A percentile compares a stretch with the other conserved stretches of the same genome.
Conservation (phyloP, 108 stramenopile species). For the Pseudonitzschia multiseries region DNA sequence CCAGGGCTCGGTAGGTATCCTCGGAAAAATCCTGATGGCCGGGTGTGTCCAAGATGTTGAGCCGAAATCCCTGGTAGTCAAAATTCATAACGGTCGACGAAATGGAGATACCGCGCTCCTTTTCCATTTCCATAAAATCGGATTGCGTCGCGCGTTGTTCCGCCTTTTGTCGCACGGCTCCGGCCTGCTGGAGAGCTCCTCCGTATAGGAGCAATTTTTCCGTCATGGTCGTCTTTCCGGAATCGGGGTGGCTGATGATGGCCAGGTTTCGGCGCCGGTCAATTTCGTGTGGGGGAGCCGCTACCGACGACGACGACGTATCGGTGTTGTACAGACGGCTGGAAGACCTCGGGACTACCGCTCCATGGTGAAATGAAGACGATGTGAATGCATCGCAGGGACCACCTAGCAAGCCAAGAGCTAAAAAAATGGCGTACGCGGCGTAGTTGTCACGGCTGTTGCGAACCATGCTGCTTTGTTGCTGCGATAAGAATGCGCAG, state of each 20-base stretch:
- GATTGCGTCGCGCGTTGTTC: slow-evolving; percentile 80
- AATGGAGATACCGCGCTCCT: slow-evolving; percentile 92
- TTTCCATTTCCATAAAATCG: slow-evolving; percentile 96
- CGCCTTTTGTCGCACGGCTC: slow-evolving; percentile 91
- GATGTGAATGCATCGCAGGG: no score
- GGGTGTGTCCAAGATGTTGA: slow-evolving; percentile 88
- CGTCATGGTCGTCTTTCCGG: slow-evolving; percentile 97
- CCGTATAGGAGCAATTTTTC: slow-evolving; percentile 92
- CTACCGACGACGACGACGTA: background rate
- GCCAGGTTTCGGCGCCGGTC: slow-evolving; percentile 90
- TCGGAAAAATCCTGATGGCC: slow-evolving; percentile 93
- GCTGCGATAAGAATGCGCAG: no score
- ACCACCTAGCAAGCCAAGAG: no score
- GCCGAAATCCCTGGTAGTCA: slow-evolving; percentile 72
- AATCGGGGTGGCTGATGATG: slow-evolving; percentile 96
- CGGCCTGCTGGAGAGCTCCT: slow-evolving; percentile 94
- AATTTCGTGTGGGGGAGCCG: slow-evolving; percentile 70
- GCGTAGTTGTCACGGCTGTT: no score
- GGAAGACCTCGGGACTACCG: no score
- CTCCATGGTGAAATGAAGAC: no score
- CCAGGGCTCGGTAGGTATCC: slow-evolving; percentile 93
- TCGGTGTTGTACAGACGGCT: no score
- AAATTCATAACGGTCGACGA: slow-evolving; percentile 92
- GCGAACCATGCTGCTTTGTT: no score
- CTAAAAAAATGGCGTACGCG: no score